These are phyloP conservation scores for Rhizophora mangle DNA, from an alignment of 345 rosid genomes.

Conservation along the genomic window DNA sequence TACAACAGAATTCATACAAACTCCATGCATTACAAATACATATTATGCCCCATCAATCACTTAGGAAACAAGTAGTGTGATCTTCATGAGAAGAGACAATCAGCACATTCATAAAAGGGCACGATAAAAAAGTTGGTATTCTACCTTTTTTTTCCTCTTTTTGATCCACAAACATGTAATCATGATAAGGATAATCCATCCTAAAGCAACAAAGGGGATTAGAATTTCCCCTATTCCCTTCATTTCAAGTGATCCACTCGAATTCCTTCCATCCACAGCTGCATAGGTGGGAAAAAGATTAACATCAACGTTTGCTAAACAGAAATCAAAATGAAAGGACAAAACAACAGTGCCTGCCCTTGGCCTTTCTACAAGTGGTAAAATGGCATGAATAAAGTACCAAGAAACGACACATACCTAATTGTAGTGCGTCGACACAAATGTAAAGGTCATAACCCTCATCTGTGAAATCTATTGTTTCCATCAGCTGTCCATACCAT, in stretches of 20 bases:
- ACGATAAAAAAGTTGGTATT: background rate
- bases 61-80: background rate
- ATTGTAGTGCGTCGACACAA: constrained; percentile 16
- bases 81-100: background rate
- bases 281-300: background rate
- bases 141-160: constrained; percentile 43
- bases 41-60: background rate
- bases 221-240: constrained; percentile 21
- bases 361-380: no score
- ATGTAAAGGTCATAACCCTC: constrained; percentile 9
- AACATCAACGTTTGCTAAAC: background rate
- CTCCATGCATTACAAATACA: background rate
- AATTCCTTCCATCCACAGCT: constrained; percentile 31
- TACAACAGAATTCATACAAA: background rate
- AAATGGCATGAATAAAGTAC: no score
- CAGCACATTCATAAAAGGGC: background rate
- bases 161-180: constrained; percentile 21
- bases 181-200: constrained; percentile 15
- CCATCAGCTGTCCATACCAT: constrained; percentile 25
- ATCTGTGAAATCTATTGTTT: background rate
- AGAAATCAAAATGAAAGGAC: background rate
- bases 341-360: no score
- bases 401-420: constrained; percentile 7
- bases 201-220: constrained; percentile 15
- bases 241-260: constrained; percentile 22